Conservation (phyloP, 371 early-diverging fungal genomes). For the Funneliformis caledonium region DNA sequence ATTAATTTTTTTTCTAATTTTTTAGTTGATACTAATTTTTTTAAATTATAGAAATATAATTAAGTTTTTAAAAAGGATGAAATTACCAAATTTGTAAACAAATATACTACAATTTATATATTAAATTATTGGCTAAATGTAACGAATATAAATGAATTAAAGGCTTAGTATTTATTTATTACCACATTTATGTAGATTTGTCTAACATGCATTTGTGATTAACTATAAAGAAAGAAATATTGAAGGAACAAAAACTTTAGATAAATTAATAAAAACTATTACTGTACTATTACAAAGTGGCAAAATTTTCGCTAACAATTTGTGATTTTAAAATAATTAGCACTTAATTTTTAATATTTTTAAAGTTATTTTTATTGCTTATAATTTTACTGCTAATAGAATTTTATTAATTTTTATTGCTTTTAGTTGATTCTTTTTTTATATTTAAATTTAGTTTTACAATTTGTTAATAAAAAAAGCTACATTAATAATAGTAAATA, state of each 20-base stretch:
- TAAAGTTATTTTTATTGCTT: too few relatives aligned
- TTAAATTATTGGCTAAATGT: neutral
- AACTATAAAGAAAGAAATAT: neutral
- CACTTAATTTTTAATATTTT: too few relatives aligned
- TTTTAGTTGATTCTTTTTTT: too few relatives aligned
- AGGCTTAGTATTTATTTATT: neutral
- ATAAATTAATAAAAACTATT: conserved; percentile 1
- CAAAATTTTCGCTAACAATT: too few relatives aligned
- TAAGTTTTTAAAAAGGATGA: neutral
- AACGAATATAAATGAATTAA: neutral
- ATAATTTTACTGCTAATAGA: too few relatives aligned
- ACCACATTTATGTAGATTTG: neutral
- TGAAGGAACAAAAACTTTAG: neutral
- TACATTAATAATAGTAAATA: too few relatives aligned
- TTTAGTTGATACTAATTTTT: neutral
- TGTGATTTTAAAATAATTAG: too few relatives aligned
- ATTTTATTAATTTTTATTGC: too few relatives aligned
- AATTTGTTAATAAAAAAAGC: too few relatives aligned
- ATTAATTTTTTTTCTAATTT: too few relatives aligned
- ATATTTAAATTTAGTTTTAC: too few relatives aligned
- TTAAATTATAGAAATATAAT: neutral
- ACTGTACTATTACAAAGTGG: neutral
- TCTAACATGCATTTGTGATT: neutral
- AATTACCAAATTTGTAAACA: neutral
- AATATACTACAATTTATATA: neutral